Conservation (phyloP, 2,329 filamentous ascomycete genomes). For the Phaeoacremonium minimum region DNA sequence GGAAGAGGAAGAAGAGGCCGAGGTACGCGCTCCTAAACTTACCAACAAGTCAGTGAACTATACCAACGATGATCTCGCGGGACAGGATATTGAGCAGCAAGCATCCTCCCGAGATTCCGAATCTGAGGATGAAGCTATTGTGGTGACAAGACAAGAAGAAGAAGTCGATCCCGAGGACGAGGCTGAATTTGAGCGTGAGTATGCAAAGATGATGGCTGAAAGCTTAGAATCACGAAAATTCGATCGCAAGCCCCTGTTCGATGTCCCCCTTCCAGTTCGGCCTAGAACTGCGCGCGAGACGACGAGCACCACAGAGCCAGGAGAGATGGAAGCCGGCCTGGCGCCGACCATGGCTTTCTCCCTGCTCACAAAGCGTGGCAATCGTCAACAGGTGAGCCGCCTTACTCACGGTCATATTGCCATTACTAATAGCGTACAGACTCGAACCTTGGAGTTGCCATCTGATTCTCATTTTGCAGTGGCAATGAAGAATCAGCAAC, state of each 20-base stretch:
- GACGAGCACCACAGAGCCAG: constrained; percentile 8
- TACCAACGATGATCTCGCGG: constrained; percentile 12
- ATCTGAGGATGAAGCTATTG: constrained; percentile 81
- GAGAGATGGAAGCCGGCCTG: constrained; percentile 28
- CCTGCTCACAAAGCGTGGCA: constrained; percentile 90
- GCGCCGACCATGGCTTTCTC: constrained; percentile 92
- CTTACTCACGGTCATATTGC: neutral
- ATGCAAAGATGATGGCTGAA: constrained; percentile 97
- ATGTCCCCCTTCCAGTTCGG: constrained; percentile 94
- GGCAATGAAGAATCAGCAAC: constrained; percentile 93
- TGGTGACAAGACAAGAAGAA: constrained; percentile 88
- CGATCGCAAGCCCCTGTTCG: constrained; percentile 89
- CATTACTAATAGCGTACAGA: constrained; percentile 45
- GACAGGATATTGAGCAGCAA: constrained; percentile 43
- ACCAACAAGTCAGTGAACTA: constrained; percentile 1
- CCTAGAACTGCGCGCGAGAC: constrained; percentile 36
- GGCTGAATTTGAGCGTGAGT: constrained; percentile 95
- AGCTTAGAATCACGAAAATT: constrained; percentile 94
- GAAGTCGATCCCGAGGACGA: constrained; percentile 89
- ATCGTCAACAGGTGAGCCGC: constrained; percentile 75
- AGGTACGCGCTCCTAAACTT: constrained; percentile 33
- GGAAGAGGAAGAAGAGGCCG: constrained; percentile 55
- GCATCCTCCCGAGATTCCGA: constrained; percentile 52
- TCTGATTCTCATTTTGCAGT: constrained; percentile 92
- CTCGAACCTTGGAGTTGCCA: constrained; percentile 82